Evolutionary conservation across 2,329 filamentous ascomycete species (phyloP).

Genomic region (Cladophialophora yegresii): DNA sequence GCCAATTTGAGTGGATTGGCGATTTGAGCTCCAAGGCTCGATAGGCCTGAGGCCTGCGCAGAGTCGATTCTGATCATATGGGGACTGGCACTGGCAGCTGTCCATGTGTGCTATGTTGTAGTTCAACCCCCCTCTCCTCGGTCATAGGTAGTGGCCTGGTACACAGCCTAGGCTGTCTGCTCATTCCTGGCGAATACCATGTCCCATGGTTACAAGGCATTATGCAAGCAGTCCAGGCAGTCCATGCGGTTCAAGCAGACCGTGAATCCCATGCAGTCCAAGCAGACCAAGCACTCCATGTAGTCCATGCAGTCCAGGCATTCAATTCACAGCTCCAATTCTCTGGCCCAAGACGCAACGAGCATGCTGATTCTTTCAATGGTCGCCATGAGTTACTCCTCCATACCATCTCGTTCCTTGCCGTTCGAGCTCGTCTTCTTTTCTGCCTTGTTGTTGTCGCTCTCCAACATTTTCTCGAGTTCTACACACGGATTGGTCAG

Average conservation of each 20-base stretch:
- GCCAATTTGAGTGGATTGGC: constrained; percentile 28
- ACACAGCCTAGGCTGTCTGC: not conserved
- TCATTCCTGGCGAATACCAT: not conserved
- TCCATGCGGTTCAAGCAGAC: too few species aligned
- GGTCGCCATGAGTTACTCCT: not conserved
- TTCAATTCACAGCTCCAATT: not conserved
- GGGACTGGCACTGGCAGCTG: not conserved
- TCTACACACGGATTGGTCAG: not conserved
- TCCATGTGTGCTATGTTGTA: not conserved
- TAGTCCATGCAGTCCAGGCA: not conserved
- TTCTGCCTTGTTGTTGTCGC: not conserved
- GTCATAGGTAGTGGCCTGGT: not conserved
- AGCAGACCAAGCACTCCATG: not conserved
- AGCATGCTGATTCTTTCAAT: not conserved
- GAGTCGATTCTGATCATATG: not conserved
- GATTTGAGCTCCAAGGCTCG: not conserved
- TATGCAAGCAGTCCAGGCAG: not conserved
- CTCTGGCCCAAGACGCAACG: not conserved
- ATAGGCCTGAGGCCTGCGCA: not conserved
- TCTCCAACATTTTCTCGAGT: not conserved
- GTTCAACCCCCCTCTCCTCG: not conserved
- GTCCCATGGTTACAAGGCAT: not conserved
- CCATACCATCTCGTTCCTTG: not conserved
- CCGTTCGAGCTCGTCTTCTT: not conserved
- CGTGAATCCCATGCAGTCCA: too few species aligned